Evolutionary conservation across 164 flowering plant genomes (phyloP).

Genomic region (Vitis rotundifolia): DNA sequence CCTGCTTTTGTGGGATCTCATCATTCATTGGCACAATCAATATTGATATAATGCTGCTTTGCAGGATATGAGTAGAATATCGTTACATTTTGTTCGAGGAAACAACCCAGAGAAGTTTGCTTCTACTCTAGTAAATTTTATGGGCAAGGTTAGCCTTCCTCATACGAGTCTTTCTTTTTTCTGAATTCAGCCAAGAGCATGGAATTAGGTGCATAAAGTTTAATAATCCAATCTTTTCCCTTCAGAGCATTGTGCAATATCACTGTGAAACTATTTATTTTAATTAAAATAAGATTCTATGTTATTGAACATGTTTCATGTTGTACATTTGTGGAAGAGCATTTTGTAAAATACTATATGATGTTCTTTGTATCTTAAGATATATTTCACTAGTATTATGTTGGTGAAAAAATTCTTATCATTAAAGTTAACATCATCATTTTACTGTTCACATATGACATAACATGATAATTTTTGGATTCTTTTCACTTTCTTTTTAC

Average conservation of each 20-base stretch:
- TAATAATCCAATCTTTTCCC: background rate
- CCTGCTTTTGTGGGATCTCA: background rate
- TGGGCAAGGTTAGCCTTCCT: constrained; percentile 73
- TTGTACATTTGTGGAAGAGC: background rate
- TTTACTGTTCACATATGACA: background rate
- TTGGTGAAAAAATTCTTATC: background rate
- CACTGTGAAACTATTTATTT: background rate
- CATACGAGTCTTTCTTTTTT: background rate
- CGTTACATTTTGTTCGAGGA: constrained; percentile 81
- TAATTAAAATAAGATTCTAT: background rate
- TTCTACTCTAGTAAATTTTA: constrained; percentile 70
- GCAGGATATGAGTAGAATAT: constrained; percentile 86
- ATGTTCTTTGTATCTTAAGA: background rate
- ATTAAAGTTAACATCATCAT: background rate
- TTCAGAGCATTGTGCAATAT: background rate
- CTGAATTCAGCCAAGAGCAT: background rate
- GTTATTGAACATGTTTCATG: background rate
- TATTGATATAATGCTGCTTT: constrained; percentile 16
- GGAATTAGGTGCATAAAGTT: background rate
- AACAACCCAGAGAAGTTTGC: constrained; percentile 76
- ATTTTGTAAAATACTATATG: background rate
- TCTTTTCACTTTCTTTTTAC: background rate
- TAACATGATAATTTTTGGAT: background rate
- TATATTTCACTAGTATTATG: background rate
- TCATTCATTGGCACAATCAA: background rate